Evolutionary conservation across 805 yeast species (phyloP).

Genomic region (Ogataea neopini): DNA sequence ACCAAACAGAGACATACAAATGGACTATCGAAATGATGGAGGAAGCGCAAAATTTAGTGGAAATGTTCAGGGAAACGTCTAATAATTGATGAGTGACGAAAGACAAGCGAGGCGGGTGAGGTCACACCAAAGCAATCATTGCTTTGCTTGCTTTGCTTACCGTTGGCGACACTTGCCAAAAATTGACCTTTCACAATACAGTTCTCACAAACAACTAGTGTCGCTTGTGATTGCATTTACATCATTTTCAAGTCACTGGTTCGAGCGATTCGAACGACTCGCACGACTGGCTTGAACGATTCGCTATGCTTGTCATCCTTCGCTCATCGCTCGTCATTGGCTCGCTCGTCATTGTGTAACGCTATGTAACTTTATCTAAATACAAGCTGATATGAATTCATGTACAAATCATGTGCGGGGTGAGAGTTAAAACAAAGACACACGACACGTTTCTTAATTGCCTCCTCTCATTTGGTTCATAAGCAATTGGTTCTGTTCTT

Average conservation of each 20-base stretch:
- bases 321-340: no score
- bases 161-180: no score
- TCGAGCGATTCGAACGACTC: no score
- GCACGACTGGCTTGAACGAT: no score
- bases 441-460: conserved; percentile 12
- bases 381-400: conserved; percentile 13
- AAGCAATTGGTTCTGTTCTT: conserved; percentile 83
- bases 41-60: conserved; percentile 58
- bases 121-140: no score
- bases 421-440: not conserved
- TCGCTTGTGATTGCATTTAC: no score
- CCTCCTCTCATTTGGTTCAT: conserved; percentile 63
- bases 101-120: no score
- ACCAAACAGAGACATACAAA: conserved; percentile 55
- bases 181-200: no score
- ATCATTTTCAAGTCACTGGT: no score
- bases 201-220: no score
- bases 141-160: no score
- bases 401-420: conserved; percentile 8
- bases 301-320: no score
- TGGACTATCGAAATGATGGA: conserved; percentile 71
- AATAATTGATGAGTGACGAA: conserved; percentile 9
- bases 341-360: conserved; percentile 3
- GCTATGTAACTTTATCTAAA: conserved; percentile 14
- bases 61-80: conserved; percentile 54